Base-by-base conservation (phyloP, 768 basidiomycete genomes). In the Lyophyllum atratum region DNA sequence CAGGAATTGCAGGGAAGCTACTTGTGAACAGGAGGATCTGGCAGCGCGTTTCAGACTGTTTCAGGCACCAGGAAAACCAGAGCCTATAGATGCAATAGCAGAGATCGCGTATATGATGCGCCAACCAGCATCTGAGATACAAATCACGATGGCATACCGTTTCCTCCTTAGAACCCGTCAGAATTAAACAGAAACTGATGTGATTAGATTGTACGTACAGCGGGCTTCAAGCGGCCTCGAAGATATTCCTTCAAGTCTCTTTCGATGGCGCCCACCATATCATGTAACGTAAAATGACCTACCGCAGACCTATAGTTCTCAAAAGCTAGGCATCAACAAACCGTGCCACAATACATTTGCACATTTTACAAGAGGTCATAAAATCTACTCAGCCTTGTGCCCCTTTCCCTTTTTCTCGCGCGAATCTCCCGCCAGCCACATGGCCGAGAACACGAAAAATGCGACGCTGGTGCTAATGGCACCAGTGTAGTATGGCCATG, bases 401-500 rank as follows among this genome's bases (percentile, higher is more conserved):
- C 68, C 69, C 56, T 80, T 80, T 8, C 67, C 71, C 70, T 82
- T 87, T 68, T 76, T 83, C 61, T 86, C 87, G 59, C 77, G 79
- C n/a, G 83, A 83, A 49, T 93, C 93, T 21, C 90, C 93, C 15
- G 89, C 86, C 34, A 97, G 76, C 93, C 95, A 99, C 21, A 96
- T 68, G 0, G 85, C 84, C 11, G 88, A 87, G 73, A 99, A 99
- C 17, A 95, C 60, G 65, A 96, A 75, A 74, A 97, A 97, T 0
- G 84, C 93, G 1, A 85, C 70, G 63, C 89, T 90, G 0, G 93
- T 95, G 76, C 92, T 93, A 67, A 95, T 85, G 7, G 95, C 93
- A 33, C 95, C 92, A 0, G 80, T 78, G 63, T 99, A 99, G 70
- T 96, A 99, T 0, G 97, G 96, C 91, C 90, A 94, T 7, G 97